phyloP scores from a whole-genome alignment of 2,329 filamentous ascomycete genomes.

The Paracorniculantispora psalliotae region DNA sequence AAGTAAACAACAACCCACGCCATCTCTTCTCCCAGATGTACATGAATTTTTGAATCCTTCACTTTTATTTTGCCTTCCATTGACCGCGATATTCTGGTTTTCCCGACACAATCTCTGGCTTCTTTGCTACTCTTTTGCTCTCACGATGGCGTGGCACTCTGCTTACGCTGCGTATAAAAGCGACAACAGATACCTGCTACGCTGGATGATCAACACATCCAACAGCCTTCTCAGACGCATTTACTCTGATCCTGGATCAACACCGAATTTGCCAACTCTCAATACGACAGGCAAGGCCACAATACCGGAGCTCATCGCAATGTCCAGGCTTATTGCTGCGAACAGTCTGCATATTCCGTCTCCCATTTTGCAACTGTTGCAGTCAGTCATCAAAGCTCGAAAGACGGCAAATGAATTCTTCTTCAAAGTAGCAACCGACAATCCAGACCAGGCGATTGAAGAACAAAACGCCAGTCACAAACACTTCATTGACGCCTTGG shows the following conservation, averaged over 20 bases:
- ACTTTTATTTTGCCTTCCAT: neutral
- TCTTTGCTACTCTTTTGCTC: neutral
- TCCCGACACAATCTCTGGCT: neutral
- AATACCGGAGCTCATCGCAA: conserved; percentile 30
- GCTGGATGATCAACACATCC: neutral
- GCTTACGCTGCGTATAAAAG: neutral
- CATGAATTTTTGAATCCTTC: no score
- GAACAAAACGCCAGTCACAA: conserved; percentile 36
- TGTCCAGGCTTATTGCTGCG: conserved; percentile 35
- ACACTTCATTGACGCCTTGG: conserved; percentile 38
- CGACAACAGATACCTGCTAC: neutral
- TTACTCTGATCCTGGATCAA: no score
- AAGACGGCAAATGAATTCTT: conserved; percentile 26
- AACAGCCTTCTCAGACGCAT: neutral
- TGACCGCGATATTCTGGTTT: neutral
- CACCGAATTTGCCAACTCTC: neutral
- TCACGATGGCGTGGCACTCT: neutral
- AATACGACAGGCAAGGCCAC: conserved; percentile 19
- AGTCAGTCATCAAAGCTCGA: conserved; percentile 33
- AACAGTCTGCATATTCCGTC: conserved; percentile 29
- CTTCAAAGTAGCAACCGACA: conserved; percentile 24
- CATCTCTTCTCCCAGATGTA: no score
- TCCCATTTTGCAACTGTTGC: conserved; percentile 31
- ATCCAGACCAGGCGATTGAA: conserved; percentile 30
- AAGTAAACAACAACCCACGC: no score